Conservation (phyloP, 345 rosid genomes). For the Moricandia moricandioides region DNA sequence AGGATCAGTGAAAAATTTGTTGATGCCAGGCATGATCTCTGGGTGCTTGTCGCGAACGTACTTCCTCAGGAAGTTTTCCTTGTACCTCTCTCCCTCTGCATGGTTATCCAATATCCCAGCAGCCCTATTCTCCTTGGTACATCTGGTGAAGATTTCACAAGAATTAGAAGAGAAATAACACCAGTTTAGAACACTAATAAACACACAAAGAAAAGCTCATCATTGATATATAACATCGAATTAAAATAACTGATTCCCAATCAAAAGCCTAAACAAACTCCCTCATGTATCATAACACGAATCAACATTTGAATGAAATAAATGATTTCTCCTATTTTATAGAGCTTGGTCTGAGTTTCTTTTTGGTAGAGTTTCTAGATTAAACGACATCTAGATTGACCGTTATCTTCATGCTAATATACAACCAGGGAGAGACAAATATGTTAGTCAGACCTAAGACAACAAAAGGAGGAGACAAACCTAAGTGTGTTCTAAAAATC, state of each 20-base stretch:
- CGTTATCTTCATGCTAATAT: background rate
- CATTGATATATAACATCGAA: too few species aligned
- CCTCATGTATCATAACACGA: too few species aligned
- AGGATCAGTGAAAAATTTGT: constrained; percentile 85
- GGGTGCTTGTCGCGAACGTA: constrained; percentile 67
- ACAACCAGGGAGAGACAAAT: background rate
- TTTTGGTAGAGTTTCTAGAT: background rate
- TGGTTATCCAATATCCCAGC: constrained; percentile 90
- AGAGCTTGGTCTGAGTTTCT: background rate
- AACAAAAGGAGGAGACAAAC: too few species aligned
- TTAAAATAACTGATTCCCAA: too few species aligned
- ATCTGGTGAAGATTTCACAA: too few species aligned
- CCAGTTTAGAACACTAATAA: background rate
- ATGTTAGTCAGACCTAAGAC: background rate
- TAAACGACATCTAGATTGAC: constrained; percentile 13
- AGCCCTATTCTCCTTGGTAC: constrained; percentile 75
- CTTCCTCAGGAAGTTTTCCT: constrained; percentile 72
- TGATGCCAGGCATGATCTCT: constrained; percentile 87
- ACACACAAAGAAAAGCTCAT: too few species aligned
- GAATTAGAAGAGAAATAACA: background rate
- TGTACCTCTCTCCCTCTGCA: constrained; percentile 78
- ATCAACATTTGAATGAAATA: too few species aligned
- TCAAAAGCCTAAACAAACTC: too few species aligned
- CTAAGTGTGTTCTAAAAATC: too few species aligned
- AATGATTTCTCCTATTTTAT: background rate